Base-by-base conservation (phyloP, 1,139 yeast species). In the Protomyces lactucae-debilis region DNA sequence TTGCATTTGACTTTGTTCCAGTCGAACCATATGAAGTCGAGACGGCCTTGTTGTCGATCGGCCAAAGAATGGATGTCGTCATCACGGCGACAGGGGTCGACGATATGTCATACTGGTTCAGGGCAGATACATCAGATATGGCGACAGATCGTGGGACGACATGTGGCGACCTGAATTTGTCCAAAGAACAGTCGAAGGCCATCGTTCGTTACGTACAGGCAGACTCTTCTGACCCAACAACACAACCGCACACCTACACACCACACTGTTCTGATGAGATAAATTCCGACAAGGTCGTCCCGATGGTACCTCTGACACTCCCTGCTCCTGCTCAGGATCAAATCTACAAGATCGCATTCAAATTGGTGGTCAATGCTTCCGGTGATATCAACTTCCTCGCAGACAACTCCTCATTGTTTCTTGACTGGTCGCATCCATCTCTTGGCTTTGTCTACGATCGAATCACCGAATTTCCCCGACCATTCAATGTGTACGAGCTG, bases 31-130 rank as follows among this genome's bases (percentile, higher is more conserved):
- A 51, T n/a, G 40, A 39, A 6, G 52, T 52, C 40, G 68, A 67
- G 43, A 64, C 66, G 32, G 54, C 64, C 8, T 57, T 52, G n/a
- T 40, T 67, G 10, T 65, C 66, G 4, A 69, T 68, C 35, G 95
- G 92, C 16, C 95, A 88, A 76, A 80, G 96, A 71, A 87, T 86
- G 73, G 82, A 87, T 3, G 84, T 83, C 1, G 73, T 84, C 66
- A 70, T 85, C 16, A 70, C 65, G 9, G 64, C 67, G 35, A 64
- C 66, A 9, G 64, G 61, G 8, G 48, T 5, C 18, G 21, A 61
- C 14, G 14, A 35, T 8, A 28, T 25, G 25, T 65, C 61, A 2
- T 73, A 72, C 69, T 77, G 76, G 74, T 68, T 78, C 69, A 71
- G 78, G 66, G 73, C 80, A 43, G 69, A 72, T 65, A 70, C 57